A percentile compares a stretch with the other conserved stretches of the same genome.
Conservation (phyloP, 1,139 yeast genomes). For the Pichia sp. region DNA sequence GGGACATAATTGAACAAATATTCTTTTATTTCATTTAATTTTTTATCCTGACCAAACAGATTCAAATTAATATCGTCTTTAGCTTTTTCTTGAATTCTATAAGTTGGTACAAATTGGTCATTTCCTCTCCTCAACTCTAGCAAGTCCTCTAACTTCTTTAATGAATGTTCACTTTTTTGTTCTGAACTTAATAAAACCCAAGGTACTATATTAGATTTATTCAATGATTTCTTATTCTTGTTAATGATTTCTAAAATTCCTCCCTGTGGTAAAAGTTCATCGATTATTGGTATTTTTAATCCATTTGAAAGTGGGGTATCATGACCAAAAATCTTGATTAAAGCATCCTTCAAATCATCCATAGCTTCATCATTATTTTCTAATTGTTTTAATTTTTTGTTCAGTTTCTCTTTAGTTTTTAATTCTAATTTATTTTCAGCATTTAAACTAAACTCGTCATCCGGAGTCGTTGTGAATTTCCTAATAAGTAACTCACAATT, state of each 20-base stretch:
- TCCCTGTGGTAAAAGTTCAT: constrained; percentile 50
- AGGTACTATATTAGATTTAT: not conserved
- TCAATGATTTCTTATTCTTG: constrained; percentile 4
- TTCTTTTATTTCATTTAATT: constrained; percentile 38
- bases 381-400: constrained; percentile 30
- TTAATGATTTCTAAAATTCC: constrained; percentile 40
- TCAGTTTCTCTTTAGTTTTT: constrained; percentile 17
- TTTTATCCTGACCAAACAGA: constrained; percentile 55
- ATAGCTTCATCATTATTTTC: constrained; percentile 15
- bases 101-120: constrained; percentile 45
- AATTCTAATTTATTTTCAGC: constrained; percentile 9
- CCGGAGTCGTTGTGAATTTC: constrained; percentile 43
- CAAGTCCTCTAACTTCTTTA: too few species aligned
- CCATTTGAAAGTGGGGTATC: constrained; percentile 41
- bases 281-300: constrained; percentile 42
- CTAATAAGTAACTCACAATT: constrained; percentile 32
- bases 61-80: constrained; percentile 4
- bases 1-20: constrained; percentile 50
- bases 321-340: constrained; percentile 5
- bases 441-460: not conserved
- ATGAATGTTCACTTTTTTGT: not conserved
- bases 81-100: constrained; percentile 34
- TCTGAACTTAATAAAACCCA: constrained; percentile 3
- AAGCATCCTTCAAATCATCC: constrained; percentile 5
- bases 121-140: too few species aligned